Conservation (phyloP, 78 protist genomes). For the Bodo saltans region DNA sequence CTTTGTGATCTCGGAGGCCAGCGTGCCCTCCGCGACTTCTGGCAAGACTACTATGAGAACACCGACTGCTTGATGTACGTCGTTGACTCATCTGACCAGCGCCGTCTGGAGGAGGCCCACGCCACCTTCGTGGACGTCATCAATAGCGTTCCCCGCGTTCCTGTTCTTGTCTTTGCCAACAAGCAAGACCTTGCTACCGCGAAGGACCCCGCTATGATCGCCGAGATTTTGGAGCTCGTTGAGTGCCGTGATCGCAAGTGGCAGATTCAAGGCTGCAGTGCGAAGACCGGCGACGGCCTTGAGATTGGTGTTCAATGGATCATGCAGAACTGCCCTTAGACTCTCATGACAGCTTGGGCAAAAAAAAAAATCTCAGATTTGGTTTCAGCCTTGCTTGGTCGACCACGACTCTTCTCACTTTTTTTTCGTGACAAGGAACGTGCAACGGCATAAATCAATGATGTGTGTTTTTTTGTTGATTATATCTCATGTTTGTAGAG, state of each 20-base stretch:
- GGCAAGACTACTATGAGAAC: slow-evolving; percentile 64
- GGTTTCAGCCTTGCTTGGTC: too few species aligned
- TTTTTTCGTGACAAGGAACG: too few species aligned
- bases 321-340: neutral
- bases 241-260: slow-evolving; percentile 36
- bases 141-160: neutral
- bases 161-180: slow-evolving; percentile 61
- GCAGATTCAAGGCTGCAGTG: slow-evolving; percentile 37
- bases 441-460: too few species aligned
- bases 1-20: slow-evolving; percentile 87
- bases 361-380: too few species aligned
- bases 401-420: too few species aligned
- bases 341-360: too few species aligned
- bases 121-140: slow-evolving; percentile 9
- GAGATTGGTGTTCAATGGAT: slow-evolving; percentile 8
- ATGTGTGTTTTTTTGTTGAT: too few species aligned
- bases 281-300: slow-evolving; percentile 38
- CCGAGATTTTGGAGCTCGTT: slow-evolving; percentile 24
- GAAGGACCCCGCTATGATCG: slow-evolving; percentile 20
- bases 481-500: too few species aligned
- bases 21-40: slow-evolving; percentile 70
- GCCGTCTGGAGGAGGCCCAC: slow-evolving; percentile 73
- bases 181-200: slow-evolving; percentile 67
- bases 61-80: slow-evolving; percentile 97
- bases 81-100: slow-evolving; percentile 79